Conservation (phyloP, 202 grass and related monocot species). For the Carex arenaria region DNA sequence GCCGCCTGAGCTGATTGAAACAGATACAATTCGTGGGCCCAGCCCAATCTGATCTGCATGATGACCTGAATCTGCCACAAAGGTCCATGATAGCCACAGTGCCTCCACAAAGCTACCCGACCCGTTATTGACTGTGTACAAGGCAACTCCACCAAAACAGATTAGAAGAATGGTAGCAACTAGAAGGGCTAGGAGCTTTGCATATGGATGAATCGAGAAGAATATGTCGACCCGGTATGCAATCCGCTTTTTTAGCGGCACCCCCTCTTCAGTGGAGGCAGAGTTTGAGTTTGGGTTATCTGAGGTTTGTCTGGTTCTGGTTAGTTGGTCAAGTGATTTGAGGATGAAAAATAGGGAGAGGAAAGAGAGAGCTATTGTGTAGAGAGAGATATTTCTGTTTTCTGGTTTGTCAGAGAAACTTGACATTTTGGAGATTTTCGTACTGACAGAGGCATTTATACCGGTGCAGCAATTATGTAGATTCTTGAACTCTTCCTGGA, state of each 20-base stretch:
- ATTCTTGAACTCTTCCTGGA: constrained; percentile 50
- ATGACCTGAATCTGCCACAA: constrained; percentile 98
- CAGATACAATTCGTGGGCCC: constrained; percentile 79
- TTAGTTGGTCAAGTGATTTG: constrained; percentile 57
- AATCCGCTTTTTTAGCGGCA: constrained; percentile 84
- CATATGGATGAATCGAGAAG: constrained; percentile 93
- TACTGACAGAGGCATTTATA: constrained; percentile 12
- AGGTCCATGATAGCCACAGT: constrained; percentile 98
- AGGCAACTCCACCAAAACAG: constrained; percentile 65
- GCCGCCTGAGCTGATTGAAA: constrained; percentile 83
- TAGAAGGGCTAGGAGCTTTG: constrained; percentile 84
- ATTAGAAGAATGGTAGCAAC: constrained; percentile 81
- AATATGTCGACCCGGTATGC: constrained; percentile 90
- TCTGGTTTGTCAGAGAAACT: constrained; percentile 14
- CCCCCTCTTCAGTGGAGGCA: constrained; percentile 43
- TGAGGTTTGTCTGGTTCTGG: constrained; percentile 28
- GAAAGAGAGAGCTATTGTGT: constrained; percentile 44
- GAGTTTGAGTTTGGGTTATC: constrained; percentile 11
- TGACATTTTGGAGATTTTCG: constrained; percentile 24
- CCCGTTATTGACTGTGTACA: constrained; percentile 54
- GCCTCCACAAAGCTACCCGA: constrained; percentile 59
- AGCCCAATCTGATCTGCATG: constrained; percentile 86
- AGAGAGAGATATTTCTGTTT: constrained; percentile 35
- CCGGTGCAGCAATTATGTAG: constrained; percentile 32
- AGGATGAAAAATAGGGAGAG: constrained; percentile 41